Conservation (phyloP, 768 basidiomycete genomes). For the Leccinum broughii region DNA sequence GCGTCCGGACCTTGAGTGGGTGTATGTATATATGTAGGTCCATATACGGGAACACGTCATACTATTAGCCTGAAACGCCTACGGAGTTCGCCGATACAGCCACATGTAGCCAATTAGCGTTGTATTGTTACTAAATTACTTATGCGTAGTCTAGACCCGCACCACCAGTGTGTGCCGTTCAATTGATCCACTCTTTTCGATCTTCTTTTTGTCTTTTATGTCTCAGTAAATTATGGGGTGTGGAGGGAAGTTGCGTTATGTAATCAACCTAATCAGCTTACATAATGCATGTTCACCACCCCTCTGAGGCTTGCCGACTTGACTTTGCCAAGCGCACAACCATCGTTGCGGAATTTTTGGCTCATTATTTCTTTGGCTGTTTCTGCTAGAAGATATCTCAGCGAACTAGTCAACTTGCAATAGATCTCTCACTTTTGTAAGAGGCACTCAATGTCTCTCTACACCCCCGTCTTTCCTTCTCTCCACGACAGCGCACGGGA, state of each 20-base stretch:
- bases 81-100: not conserved
- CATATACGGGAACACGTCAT: not conserved
- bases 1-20: not conserved
- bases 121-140: not conserved
- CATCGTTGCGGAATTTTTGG: not conserved
- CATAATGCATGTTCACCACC: conserved; percentile 10
- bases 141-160: not conserved
- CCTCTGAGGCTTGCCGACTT: not conserved
- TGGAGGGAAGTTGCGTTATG: conserved; percentile 5
- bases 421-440: not conserved
- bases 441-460: conserved; percentile 31
- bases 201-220: not conserved
- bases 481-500: conserved; percentile 11
- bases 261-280: conserved; percentile 14
- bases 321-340: not conserved
- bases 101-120: not conserved
- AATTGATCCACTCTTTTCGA: not conserved
- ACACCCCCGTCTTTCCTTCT: conserved; percentile 36
- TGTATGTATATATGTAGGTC: not conserved
- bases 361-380: not conserved
- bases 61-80: not conserved
- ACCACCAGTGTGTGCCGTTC: not conserved
- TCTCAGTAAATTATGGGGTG: not conserved
- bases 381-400: not conserved
- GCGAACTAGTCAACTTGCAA: not conserved